Evolutionary conservation across 129 eudicot genomes (phyloP).

Genomic region (Saussurea involucrata): DNA sequence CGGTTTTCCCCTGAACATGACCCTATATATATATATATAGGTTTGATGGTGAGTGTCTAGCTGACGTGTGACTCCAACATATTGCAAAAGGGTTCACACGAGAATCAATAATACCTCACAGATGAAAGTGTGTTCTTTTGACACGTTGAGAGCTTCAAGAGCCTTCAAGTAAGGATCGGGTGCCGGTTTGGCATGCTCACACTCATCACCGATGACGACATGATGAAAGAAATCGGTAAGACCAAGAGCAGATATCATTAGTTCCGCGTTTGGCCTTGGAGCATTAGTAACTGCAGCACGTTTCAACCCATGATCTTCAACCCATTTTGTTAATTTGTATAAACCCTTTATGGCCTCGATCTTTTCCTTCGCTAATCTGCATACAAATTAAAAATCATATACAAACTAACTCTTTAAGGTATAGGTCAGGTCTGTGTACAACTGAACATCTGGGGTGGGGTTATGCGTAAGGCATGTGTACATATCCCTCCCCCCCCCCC

Average conservation of each 20-base stretch:
- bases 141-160: slow-evolving; percentile 69
- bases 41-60: not conserved
- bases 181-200: slow-evolving; percentile 86
- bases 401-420: not conserved
- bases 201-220: slow-evolving; percentile 74
- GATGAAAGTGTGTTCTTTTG: slow-evolving; percentile 81
- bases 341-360: slow-evolving; percentile 75
- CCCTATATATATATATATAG: not conserved
- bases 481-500: no score
- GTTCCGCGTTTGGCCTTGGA: slow-evolving; percentile 79
- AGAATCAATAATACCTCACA: slow-evolving; percentile 61
- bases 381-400: slow-evolving; percentile 5
- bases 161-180: slow-evolving; percentile 94
- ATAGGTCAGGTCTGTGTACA: not conserved
- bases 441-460: no score
- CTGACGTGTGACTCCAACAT: not conserved
- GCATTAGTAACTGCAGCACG: slow-evolving; percentile 97
- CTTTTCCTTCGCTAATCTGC: slow-evolving; percentile 80
- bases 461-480: no score
- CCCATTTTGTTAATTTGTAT: slow-evolving; percentile 74
- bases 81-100: not conserved
- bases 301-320: slow-evolving; percentile 83
- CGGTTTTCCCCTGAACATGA: no score
- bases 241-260: slow-evolving; percentile 79
- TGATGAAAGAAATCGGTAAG: slow-evolving; percentile 86